Evolutionary conservation across 2,329 filamentous ascomycete species (phyloP), one percentile per base, ranked within the genome.

Genomic region (Hymenoscyphus scutula): DNA sequence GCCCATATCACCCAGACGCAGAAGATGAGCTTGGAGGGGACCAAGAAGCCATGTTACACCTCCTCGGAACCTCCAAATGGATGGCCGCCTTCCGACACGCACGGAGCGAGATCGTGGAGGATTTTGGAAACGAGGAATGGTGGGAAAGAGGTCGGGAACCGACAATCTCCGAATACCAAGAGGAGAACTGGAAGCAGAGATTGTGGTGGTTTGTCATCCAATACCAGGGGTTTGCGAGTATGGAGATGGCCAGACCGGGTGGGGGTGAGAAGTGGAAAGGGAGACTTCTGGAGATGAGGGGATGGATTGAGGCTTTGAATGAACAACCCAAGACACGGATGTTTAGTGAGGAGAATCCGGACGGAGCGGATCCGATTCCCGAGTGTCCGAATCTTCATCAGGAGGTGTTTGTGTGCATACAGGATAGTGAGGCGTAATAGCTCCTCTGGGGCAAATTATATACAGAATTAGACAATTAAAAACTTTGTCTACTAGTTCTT

Each of bases 141-240:
- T 23, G 38, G n/a, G 58, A 55, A 51, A n/a, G 53, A 8, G 59
- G 32, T 2, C 25, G 32, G 7, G 10, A 56, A 10, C 13, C 29
- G 8, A 34, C 59, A 30, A 32, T 48, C 15, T 38, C 51, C 11
- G 38, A 34, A n/a, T 53, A 56, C n/a, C 57, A 58, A 30, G 53
- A 62, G n/a, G 58, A 30, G n/a, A 56, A 59, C 17, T 65, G 60
- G 63, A 34, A 45, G 5, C 63, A 62, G 32, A 37, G 57, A 27
- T 55, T 65, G 25, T 65, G 63, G 63, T 37, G 54, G 19, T 58
- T 41, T 30, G 54, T 48, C 8, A 58, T 56, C 5, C 58, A 61
- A 45, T 58, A 41, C 45, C 63, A 59, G 13, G 63, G 63, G 25
- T 37, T 62, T 3, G 30, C 37, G 10, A 58, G 63, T 6, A 17